phyloP scores from a whole-genome alignment of 163 green algal species.

The Chlamydomonas reinhardtii region DNA sequence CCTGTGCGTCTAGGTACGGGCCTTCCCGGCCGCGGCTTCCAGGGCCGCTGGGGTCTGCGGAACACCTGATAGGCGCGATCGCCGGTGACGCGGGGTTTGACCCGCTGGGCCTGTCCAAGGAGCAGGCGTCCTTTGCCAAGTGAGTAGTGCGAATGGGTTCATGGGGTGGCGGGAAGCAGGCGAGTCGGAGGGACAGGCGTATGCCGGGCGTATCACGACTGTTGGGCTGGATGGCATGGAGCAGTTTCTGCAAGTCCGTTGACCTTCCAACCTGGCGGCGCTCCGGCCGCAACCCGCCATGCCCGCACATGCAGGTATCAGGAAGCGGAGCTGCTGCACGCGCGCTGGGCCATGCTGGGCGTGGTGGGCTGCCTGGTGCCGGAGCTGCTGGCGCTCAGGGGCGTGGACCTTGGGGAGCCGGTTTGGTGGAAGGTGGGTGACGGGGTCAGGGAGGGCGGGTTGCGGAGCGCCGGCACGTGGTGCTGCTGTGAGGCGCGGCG shows the following conservation, averaged over 20 bases:
- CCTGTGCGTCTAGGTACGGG: conserved; percentile 47
- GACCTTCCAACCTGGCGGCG: too few relatives aligned
- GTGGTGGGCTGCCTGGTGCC: conserved; percentile 71
- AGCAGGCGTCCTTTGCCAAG: conserved; percentile 50
- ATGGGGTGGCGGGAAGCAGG: too few relatives aligned
- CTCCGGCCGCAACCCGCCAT: too few relatives aligned
- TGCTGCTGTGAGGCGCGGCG: not conserved
- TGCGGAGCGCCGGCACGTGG: too few relatives aligned
- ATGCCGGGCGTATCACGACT: too few relatives aligned
- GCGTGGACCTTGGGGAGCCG: conserved; percentile 63
- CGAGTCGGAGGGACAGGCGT: too few relatives aligned
- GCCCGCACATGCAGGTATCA: conserved; percentile 28
- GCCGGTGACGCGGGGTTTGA: conserved; percentile 80
- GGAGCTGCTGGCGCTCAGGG: conserved; percentile 56
- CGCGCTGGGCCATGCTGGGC: conserved; percentile 80
- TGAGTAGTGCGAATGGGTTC: not conserved
- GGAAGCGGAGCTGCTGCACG: conserved; percentile 78
- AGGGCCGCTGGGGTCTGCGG: conserved; percentile 55
- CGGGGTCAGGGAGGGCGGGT: conserved; percentile 21
- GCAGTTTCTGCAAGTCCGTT: too few relatives aligned
- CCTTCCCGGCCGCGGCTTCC: conserved; percentile 54
- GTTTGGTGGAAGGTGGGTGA: conserved; percentile 85
- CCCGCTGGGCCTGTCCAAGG: conserved; percentile 60
- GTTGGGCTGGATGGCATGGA: too few relatives aligned
- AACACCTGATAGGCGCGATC: conserved; percentile 59